Percentiles rank a stretch among this genome's conserved stretches.
phyloP scores from a whole-genome alignment of 129 eudicot genomes.

The Calendula officinalis region DNA sequence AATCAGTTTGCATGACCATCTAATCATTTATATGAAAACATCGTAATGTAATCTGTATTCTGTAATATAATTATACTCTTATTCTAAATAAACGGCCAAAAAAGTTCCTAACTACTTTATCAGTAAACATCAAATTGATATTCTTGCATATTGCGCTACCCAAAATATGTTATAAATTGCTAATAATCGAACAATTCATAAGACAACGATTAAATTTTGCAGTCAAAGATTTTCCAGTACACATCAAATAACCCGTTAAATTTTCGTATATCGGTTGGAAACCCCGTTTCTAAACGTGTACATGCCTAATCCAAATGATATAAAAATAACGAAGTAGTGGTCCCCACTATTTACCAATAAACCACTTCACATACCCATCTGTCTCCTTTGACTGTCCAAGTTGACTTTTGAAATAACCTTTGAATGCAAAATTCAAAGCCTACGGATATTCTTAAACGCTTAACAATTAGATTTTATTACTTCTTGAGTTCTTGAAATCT shows the following conservation, averaged over 20 bases:
- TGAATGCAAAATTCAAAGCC: constrained; percentile 99
- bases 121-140: too few species aligned
- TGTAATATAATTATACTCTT: too few species aligned
- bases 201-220: too few species aligned
- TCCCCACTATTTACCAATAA: constrained; percentile 99
- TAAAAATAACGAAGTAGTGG: constrained; percentile 84
- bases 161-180: too few species aligned
- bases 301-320: constrained; percentile 94
- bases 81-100: too few species aligned
- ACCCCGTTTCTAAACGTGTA: constrained; percentile 63
- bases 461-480: constrained; percentile 23
- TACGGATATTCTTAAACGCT: constrained; percentile 33
- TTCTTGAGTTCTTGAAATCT: constrained; percentile 12
- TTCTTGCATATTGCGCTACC: too few species aligned
- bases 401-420: constrained; percentile 83
- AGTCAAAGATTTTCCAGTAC: constrained; percentile 66
- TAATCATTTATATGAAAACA: too few species aligned
- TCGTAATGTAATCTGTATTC: too few species aligned
- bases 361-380: constrained; percentile 91
- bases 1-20: too few species aligned
- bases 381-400: constrained; percentile 83
- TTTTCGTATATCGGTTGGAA: constrained; percentile 41
- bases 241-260: constrained; percentile 82
- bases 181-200: too few species aligned
- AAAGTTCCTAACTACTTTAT: too few species aligned